These are phyloP conservation scores for Sporobolomyces phaffii DNA, from an alignment of 768 basidiomycete genomes.

Conservation along the genomic window DNA sequence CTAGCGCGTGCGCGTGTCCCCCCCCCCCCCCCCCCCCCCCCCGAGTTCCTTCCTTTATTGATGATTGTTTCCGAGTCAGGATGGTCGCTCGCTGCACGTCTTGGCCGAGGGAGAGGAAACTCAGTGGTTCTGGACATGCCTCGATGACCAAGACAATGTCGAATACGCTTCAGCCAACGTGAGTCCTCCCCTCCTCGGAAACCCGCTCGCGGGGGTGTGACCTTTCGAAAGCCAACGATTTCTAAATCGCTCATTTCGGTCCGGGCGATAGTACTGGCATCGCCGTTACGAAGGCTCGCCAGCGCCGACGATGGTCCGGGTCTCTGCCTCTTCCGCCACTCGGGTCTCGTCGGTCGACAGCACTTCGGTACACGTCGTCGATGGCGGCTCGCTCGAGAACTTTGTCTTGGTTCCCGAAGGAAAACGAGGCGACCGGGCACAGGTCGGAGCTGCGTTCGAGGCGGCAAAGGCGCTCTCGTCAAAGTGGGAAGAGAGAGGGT, in stretches of 20 bases:
- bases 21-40: no score
- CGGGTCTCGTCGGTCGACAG: background rate
- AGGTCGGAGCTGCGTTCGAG: slow-evolving; percentile 12
- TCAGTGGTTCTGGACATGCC: slow-evolving; percentile 14
- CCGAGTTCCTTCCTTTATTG: background rate
- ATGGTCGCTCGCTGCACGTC: slow-evolving; percentile 9
- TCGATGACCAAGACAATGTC: background rate
- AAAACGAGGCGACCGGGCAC: background rate
- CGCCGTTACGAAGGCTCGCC: background rate
- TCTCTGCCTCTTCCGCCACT: background rate
- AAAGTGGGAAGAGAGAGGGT: slow-evolving; percentile 19
- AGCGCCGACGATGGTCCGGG: background rate
- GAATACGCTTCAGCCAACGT: slow-evolving; percentile 22
- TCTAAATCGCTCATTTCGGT: no score
- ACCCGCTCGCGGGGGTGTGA: no score
- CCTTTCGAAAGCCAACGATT: no score
- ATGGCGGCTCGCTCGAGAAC: slow-evolving; percentile 21
- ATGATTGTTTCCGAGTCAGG: background rate
- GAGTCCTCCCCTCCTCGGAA: background rate
- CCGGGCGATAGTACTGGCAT: slow-evolving; percentile 10
- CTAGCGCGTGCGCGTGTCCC: no score
- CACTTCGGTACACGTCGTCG: slow-evolving; percentile 18
- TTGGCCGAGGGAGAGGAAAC: slow-evolving; percentile 24
- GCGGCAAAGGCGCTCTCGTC: background rate
- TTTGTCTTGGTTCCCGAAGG: slow-evolving; percentile 8